phyloP scores from a whole-genome alignment of 2,329 filamentous ascomycete genomes.

The Colletotrichum sp. region DNA sequence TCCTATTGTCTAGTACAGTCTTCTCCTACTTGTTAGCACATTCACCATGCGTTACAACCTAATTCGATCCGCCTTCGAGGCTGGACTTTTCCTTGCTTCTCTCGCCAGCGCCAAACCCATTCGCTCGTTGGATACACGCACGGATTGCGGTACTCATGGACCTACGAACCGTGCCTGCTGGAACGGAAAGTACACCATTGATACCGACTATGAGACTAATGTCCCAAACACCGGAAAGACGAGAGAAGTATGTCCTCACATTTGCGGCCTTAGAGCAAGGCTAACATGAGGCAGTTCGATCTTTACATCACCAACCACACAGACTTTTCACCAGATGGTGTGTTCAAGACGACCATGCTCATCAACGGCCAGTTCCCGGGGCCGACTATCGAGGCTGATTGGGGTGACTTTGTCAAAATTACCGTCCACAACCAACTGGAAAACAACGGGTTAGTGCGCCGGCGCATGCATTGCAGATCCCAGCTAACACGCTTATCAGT shows the following conservation, averaged over 20 bases:
- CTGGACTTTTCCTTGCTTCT: slow-evolving; percentile 3
- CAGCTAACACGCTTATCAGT: slow-evolving; percentile 39
- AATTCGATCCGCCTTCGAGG: slow-evolving; percentile 1
- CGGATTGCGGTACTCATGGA: slow-evolving; percentile 31
- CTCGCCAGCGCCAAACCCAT: slow-evolving; percentile 5
- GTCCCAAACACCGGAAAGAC: slow-evolving; percentile 29
- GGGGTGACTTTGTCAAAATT: slow-evolving; percentile 53
- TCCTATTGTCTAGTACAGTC: neutral
- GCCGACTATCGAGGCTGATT: slow-evolving; percentile 52
- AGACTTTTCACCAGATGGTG: slow-evolving; percentile 24
- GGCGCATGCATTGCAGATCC: neutral
- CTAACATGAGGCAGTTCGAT: slow-evolving; percentile 24
- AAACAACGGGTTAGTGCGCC: slow-evolving; percentile 29
- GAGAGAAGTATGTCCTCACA: slow-evolving; percentile 23
- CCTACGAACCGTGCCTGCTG: slow-evolving; percentile 34
- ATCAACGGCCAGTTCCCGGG: slow-evolving; percentile 54
- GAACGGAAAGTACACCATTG: slow-evolving; percentile 33
- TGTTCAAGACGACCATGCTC: slow-evolving; percentile 41
- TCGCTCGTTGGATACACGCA: neutral
- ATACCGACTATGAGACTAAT: slow-evolving; percentile 31
- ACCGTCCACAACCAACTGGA: slow-evolving; percentile 66
- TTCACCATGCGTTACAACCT: slow-evolving; percentile 1
- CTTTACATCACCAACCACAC: slow-evolving; percentile 29
- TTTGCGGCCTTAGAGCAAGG: too few species aligned
- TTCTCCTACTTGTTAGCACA: neutral